Conservation (phyloP, 148 eudicot genomes). For the Rhododendron kiyosumense region DNA sequence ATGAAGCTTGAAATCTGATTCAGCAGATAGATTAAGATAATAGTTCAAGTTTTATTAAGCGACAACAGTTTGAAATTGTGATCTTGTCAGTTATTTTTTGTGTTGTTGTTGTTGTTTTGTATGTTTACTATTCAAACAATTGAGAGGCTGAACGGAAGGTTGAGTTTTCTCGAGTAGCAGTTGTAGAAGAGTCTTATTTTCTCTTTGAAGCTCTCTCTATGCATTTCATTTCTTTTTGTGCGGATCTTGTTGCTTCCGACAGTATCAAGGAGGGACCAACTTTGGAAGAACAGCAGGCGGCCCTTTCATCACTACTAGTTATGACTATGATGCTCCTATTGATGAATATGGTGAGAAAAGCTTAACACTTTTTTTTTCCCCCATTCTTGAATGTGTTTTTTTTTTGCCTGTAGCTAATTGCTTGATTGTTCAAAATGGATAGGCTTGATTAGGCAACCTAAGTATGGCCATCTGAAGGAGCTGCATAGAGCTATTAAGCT, state of each 20-base stretch:
- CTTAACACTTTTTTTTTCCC: not conserved
- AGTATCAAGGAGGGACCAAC: conserved; percentile 98
- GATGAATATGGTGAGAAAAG: conserved; percentile 80
- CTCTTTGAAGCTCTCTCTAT: no score
- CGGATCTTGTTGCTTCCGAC: not conserved
- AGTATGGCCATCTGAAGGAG: conserved; percentile 81
- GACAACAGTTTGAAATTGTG: not conserved
- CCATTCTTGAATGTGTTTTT: not conserved
- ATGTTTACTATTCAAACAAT: no score
- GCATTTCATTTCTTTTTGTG: no score
- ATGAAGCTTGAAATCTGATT: not conserved
- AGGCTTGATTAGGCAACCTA: conserved; percentile 89
- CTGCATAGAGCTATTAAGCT: conserved; percentile 81
- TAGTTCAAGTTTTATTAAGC: not conserved
- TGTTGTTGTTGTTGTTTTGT: no score
- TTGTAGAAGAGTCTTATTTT: no score
- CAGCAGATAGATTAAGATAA: not conserved
- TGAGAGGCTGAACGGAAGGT: no score
- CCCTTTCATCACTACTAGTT: conserved; percentile 88
- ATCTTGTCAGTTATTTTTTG: no score
- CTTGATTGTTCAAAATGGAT: not conserved
- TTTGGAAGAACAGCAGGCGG: conserved; percentile 95
- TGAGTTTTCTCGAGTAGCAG: no score
- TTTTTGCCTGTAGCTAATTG: not conserved
- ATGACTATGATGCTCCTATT: conserved; percentile 94